Conservation (phyloP, 2,329 filamentous ascomycete species). For the Keithomyces neogunnii region DNA sequence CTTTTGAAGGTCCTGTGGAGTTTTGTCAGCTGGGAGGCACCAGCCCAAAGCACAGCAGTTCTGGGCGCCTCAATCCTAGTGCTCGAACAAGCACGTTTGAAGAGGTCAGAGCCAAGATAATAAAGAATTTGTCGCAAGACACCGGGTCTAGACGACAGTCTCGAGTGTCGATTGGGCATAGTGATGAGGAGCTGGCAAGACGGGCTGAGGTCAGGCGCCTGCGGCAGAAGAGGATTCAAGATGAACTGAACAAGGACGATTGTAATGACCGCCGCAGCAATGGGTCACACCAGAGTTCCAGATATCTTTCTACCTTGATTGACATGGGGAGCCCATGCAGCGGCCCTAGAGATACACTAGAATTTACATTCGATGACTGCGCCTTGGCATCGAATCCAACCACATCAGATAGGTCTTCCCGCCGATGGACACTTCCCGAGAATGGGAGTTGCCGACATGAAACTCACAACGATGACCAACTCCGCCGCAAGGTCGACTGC, state of each 20-base stretch:
- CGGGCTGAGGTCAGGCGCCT: slow-evolving; percentile 48
- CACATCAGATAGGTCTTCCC: slow-evolving; percentile 1
- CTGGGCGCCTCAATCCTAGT: slow-evolving; percentile 11
- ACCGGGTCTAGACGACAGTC: slow-evolving; percentile 30
- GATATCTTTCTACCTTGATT: slow-evolving; percentile 16
- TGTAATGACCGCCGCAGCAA: slow-evolving; percentile 24
- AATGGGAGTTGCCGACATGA: neutral
- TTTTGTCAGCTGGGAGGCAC: slow-evolving; percentile 24
- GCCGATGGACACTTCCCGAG: neutral
- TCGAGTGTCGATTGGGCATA: slow-evolving; percentile 33
- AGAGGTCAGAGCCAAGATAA: slow-evolving; percentile 35
- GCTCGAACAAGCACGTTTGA: slow-evolving; percentile 33
- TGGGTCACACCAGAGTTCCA: slow-evolving; percentile 17
- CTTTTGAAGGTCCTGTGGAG: slow-evolving; percentile 15
- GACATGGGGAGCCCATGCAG: slow-evolving; percentile 22
- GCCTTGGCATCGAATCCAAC: neutral
- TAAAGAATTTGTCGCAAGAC: slow-evolving; percentile 37
- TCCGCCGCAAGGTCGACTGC: neutral
- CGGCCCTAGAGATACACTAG: slow-evolving; percentile 41
- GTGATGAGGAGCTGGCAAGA: slow-evolving; percentile 44
- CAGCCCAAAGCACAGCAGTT: slow-evolving; percentile 34
- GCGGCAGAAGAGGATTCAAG: slow-evolving; percentile 48
- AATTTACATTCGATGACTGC: slow-evolving; percentile 26
- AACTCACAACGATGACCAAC: neutral
- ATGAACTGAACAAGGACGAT: slow-evolving; percentile 43